phyloP scores from a whole-genome alignment of 2,329 filamentous ascomycete genomes.

The Talaromyces sp. region DNA sequence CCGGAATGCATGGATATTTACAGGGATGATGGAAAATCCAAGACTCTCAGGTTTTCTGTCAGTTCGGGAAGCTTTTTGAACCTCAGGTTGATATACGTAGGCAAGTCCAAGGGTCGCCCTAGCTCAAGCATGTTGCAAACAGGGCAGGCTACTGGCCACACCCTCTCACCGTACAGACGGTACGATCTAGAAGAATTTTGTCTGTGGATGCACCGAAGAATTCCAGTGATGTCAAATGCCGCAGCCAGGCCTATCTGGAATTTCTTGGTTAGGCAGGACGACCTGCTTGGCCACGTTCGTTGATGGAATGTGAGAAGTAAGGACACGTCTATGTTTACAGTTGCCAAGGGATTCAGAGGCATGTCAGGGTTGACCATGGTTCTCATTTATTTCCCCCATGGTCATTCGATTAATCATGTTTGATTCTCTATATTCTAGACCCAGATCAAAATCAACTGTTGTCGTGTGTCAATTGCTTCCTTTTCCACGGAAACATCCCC shows the following conservation, averaged over 20 bases:
- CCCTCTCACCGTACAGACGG: neutral
- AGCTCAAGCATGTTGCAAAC: neutral
- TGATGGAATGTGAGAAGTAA: constrained; percentile 11
- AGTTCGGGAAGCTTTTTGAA: neutral
- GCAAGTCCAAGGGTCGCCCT: neutral
- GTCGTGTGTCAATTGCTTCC: neutral
- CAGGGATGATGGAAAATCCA: neutral
- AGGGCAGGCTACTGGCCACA: neutral
- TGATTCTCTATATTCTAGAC: neutral
- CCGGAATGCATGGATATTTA: neutral
- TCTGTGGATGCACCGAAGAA: neutral
- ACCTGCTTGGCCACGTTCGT: neutral
- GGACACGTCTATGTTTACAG: constrained; percentile 1
- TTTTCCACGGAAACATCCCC: neutral
- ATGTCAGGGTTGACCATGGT: neutral
- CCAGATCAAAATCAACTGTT: neutral
- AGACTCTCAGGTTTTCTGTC: too few species aligned
- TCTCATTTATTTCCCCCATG: neutral
- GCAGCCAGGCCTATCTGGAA: neutral
- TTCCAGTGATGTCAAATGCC: neutral
- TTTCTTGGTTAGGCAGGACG: neutral
- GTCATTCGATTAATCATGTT: neutral
- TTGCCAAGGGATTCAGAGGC: constrained; percentile 2
- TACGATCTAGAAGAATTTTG: neutral
- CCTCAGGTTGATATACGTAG: neutral